phyloP scores from a whole-genome alignment of 1,139 yeast species.

The Hemisphaericaspora xylanilytica region DNA sequence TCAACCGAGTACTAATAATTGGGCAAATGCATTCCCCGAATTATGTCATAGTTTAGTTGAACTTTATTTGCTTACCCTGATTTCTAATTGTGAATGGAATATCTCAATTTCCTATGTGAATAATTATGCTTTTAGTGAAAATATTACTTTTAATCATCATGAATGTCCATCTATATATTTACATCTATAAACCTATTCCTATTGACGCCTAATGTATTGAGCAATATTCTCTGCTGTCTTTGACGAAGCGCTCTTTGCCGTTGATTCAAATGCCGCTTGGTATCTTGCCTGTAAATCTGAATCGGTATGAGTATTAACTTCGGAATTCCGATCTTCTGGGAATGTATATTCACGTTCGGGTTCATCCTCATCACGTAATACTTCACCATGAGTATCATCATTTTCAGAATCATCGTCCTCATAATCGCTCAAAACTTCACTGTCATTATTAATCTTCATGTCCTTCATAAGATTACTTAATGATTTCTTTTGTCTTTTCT shows the following conservation, averaged over 20 bases:
- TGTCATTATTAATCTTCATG: conserved; percentile 60
- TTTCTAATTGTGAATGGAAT: no score
- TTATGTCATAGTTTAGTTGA: no score
- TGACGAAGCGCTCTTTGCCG: conserved; percentile 59
- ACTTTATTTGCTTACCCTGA: no score
- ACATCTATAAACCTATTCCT: conserved; percentile 5
- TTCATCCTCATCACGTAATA: conserved; percentile 64
- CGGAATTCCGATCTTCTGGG: conserved; percentile 68
- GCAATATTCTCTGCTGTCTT: conserved; percentile 72
- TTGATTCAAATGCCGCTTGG: conserved; percentile 67
- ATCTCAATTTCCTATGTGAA: no score
- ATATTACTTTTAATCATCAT: no score
- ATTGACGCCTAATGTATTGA: conserved; percentile 46
- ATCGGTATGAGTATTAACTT: conserved; percentile 47
- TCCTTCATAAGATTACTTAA: conserved; percentile 78
- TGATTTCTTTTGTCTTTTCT: conserved; percentile 67
- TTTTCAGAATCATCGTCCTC: conserved; percentile 56
- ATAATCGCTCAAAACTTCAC: conserved; percentile 71
- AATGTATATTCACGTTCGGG: conserved; percentile 71
- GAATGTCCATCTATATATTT: background rate
- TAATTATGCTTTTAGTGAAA: no score
- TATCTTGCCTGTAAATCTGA: conserved; percentile 67
- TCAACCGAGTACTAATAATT: no score
- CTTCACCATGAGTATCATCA: conserved; percentile 60
- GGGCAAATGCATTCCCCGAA: no score